These are phyloP conservation scores for Colletotrichum sublineola DNA, from an alignment of 2,329 filamentous ascomycete species.

Conservation along the genomic window DNA sequence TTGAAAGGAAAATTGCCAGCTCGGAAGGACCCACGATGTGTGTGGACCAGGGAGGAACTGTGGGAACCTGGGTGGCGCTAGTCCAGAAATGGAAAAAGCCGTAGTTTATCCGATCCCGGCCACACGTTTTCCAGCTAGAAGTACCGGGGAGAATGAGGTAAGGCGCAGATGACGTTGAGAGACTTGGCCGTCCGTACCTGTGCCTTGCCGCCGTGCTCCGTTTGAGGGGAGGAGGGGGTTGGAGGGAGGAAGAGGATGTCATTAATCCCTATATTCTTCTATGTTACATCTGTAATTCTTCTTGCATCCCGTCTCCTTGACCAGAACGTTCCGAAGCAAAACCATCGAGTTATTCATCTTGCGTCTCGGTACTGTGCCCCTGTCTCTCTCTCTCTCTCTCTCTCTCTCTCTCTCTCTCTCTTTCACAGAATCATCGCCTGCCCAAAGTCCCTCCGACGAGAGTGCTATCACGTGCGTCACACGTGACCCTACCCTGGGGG, in stretches of 20 bases:
- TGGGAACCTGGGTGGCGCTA: conserved; percentile 28
- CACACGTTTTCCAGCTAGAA: conserved; percentile 31
- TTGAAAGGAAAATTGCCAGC: conserved; percentile 45
- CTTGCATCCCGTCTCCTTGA: too few species aligned
- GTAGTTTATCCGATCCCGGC: conserved; percentile 40
- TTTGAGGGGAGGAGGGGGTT: not conserved
- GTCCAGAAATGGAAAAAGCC: not conserved
- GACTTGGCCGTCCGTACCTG: conserved; percentile 1
- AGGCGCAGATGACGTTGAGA: conserved; percentile 37
- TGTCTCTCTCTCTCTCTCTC: not conserved
- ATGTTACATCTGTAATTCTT: too few species aligned
- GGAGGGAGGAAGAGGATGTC: not conserved
- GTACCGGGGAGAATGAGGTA: conserved; percentile 19
- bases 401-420: not conserved
- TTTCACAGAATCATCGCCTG: not conserved
- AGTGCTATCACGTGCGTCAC: conserved; percentile 37
- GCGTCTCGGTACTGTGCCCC: too few species aligned
- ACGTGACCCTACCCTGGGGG: conserved; percentile 32
- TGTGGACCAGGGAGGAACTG: conserved; percentile 41
- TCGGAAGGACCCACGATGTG: conserved; percentile 42
- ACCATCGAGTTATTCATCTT: not conserved
- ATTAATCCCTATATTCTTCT: not conserved
- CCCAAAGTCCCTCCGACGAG: not conserved
- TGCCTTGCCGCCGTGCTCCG: not conserved
- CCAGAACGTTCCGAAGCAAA: not conserved